Percentiles rank a stretch among this genome's conserved stretches.
These are phyloP conservation scores for Podospora didyma DNA, from an alignment of 495 filamentous ascomycete genomes.

Conservation along the genomic window DNA sequence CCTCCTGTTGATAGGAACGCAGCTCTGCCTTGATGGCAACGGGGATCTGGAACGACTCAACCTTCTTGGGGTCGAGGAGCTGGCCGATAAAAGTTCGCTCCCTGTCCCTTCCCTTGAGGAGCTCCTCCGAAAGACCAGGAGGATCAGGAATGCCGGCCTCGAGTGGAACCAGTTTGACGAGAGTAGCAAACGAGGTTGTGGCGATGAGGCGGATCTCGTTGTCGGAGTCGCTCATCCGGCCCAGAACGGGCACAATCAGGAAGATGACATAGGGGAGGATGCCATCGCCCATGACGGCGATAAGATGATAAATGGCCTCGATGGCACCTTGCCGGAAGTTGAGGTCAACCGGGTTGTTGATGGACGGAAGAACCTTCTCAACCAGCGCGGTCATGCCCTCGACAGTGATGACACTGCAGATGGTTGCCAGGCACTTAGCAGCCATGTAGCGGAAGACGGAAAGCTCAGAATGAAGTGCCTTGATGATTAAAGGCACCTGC, in stretches of 20 bases:
- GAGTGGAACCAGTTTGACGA: constrained; percentile 97
- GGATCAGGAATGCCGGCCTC: constrained; percentile 97
- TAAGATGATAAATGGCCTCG: constrained; percentile 90
- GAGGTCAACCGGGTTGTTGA: constrained; percentile 82
- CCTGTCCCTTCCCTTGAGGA: constrained; percentile 83
- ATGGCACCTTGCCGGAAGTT: constrained; percentile 87
- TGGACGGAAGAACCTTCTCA: constrained; percentile 84
- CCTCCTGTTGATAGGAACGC: constrained; percentile 95
- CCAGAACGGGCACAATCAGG: constrained; percentile 95
- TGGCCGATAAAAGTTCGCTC: constrained; percentile 96
- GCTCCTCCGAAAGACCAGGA: constrained; percentile 80
- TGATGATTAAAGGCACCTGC: constrained; percentile 82
- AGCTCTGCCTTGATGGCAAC: constrained; percentile 96
- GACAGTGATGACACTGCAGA: constrained; percentile 92
- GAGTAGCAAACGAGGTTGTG: constrained; percentile 92
- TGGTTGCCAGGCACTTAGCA: constrained; percentile 94
- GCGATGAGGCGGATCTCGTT: constrained; percentile 91
- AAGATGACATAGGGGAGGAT: constrained; percentile 98
- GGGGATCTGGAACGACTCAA: constrained; percentile 88
- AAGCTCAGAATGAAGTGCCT: constrained; percentile 76
- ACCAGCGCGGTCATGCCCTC: constrained; percentile 95
- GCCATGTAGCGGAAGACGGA: constrained; percentile 94
- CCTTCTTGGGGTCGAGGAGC: constrained; percentile 91
- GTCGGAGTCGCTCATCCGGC: constrained; percentile 98
- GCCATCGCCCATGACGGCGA: constrained; percentile 94